phyloP scores from a whole-genome alignment of 2,329 filamentous ascomycete genomes.

The Aspergillus carbonarius region DNA sequence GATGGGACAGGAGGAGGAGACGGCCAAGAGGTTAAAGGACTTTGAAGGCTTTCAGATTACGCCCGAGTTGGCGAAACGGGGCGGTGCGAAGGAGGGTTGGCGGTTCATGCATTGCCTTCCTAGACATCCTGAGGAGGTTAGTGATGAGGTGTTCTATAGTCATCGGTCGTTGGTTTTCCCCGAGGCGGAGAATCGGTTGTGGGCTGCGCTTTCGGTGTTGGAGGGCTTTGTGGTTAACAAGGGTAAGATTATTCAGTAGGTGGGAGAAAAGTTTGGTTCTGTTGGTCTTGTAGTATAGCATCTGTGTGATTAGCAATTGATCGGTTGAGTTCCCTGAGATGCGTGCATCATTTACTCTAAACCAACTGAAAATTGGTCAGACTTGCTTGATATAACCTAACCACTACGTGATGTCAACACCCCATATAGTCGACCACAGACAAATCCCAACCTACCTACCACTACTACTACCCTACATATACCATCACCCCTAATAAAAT shows the following conservation, averaged over 20 bases:
- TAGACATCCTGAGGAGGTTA: constrained; percentile 87
- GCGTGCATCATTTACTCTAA: too few species aligned
- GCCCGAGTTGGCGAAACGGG: constrained; percentile 74
- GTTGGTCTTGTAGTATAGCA: background rate
- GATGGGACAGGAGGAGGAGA: constrained; percentile 94
- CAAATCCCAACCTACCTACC: too few species aligned
- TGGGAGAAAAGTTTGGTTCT: background rate
- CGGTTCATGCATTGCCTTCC: constrained; percentile 99
- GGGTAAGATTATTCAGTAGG: constrained; percentile 61
- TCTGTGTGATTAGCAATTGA: too few species aligned
- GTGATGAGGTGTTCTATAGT: constrained; percentile 92
- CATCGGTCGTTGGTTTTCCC: constrained; percentile 82
- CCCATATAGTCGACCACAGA: too few species aligned
- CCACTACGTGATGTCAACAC: too few species aligned
- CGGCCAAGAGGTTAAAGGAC: constrained; percentile 70
- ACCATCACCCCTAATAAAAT: too few species aligned
- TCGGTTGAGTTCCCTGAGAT: too few species aligned
- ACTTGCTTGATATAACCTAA: too few species aligned
- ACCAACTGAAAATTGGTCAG: too few species aligned
- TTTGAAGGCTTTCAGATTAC: constrained; percentile 94
- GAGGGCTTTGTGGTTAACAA: constrained; percentile 95
- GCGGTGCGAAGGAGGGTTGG: constrained; percentile 85
- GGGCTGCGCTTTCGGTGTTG: constrained; percentile 81
- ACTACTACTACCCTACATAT: too few species aligned
- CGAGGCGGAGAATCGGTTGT: constrained; percentile 92